phyloP scores from a whole-genome alignment of 1,139 yeast genomes.

The Blastobotrys buckinghamii region DNA sequence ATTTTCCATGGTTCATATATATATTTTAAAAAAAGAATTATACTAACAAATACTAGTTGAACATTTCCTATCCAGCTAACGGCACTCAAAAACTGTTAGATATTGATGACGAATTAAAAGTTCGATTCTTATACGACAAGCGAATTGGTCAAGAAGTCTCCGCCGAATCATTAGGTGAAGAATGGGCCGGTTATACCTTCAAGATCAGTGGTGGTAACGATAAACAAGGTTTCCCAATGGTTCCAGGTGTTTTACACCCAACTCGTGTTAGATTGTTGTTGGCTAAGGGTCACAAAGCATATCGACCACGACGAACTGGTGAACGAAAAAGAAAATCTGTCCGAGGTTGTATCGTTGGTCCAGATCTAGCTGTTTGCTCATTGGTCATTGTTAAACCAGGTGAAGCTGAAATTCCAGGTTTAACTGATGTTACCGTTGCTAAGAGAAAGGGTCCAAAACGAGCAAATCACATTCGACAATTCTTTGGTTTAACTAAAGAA shows the following conservation, averaged over 20 bases:
- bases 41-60: constrained; percentile 49
- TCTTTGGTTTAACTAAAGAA: constrained; percentile 97
- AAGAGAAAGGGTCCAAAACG: constrained; percentile 99
- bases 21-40: not conserved
- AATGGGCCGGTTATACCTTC: constrained; percentile 98
- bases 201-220: constrained; percentile 99
- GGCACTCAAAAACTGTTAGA: constrained; percentile 99
- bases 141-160: constrained; percentile 99
- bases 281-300: constrained; percentile 94
- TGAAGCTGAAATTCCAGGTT: constrained; percentile 90
- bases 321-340: constrained; percentile 99
- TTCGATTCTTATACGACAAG: constrained; percentile 98
- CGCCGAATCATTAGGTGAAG: constrained; percentile 97
- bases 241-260: constrained; percentile 99
- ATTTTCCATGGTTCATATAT: too few relatives aligned
- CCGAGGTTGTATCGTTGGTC: constrained; percentile 98
- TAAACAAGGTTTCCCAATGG: constrained; percentile 99
- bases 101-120: constrained; percentile 98
- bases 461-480: constrained; percentile 99
- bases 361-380: constrained; percentile 93
- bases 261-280: constrained; percentile 97
- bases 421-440: constrained; percentile 91
- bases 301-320: constrained; percentile 99
- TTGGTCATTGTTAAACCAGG: constrained; percentile 96
- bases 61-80: constrained; percentile 99